A percentile compares a stretch with the other conserved stretches of the same genome.
Evolutionary conservation across 768 basidiomycete species (phyloP).

Genomic region (Ramaria sp.): DNA sequence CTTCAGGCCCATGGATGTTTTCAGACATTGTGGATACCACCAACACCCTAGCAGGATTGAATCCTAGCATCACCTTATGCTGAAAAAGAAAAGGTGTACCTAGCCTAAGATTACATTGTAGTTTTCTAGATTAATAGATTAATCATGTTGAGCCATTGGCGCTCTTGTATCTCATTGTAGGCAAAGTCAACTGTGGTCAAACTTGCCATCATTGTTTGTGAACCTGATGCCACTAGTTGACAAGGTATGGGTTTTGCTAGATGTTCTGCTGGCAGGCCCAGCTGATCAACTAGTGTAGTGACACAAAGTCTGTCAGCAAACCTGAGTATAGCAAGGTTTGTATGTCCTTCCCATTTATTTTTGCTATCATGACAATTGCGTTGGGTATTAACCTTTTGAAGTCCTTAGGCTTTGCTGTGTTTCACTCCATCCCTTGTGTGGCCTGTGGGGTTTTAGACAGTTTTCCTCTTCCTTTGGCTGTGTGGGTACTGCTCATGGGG

Average conservation of each 20-base stretch:
- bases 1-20: background rate
- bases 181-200: conserved; percentile 15
- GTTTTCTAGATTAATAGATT: conserved; percentile 26
- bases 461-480: too few relatives aligned
- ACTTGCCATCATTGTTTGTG: conserved; percentile 26
- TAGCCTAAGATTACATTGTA: conserved; percentile 31
- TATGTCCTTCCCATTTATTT: conserved; percentile 7
- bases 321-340: conserved; percentile 11
- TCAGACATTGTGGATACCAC: background rate
- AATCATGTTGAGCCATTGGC: conserved; percentile 24
- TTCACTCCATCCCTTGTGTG: background rate
- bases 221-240: conserved; percentile 33
- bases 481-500: too few relatives aligned
- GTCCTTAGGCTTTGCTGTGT: background rate
- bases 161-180: conserved; percentile 26
- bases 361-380: background rate
- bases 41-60: background rate
- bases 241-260: conserved; percentile 25
- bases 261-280: conserved; percentile 17
- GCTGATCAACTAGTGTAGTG: conserved; percentile 16
- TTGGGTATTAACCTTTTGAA: conserved; percentile 2
- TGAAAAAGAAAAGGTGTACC: conserved; percentile 14
- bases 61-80: conserved; percentile 3
- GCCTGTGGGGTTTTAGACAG: too few relatives aligned
- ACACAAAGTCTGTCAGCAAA: conserved; percentile 13